Evolutionary conservation across 345 rosid species (phyloP), one percentile per base, ranked within the genome.

Genomic region (Aethionema arabicum): DNA sequence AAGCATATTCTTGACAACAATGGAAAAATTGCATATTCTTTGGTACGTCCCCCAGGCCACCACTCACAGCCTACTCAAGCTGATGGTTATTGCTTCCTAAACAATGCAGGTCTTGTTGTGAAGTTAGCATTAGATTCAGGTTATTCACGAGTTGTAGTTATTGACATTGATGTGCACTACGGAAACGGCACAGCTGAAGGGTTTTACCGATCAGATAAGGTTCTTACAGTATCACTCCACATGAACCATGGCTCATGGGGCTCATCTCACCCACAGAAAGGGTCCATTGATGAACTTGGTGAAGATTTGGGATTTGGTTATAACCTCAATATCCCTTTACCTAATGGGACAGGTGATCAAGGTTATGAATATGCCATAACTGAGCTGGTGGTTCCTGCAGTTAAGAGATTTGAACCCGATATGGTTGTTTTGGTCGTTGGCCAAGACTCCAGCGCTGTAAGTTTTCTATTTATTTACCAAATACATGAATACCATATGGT

Each of bases 201-300:
- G 50, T 88, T 88, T 70, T 88, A 82, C 33, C 11, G 38, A 33
- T 78, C 89, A 3, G 69, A 79, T 61, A 69, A 73, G 69, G 93
- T 82, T 63, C 93, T 92, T 27, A 85, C 96, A 3, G 53, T 85
- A 54, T 92, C 96, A 1, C 90, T 92, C 11, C 98, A 92, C 63
- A 92, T 92, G 98, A 85, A 88, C 68, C 96, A 92, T 44, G 93
- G 98, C 21, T 83, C 96, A 0, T 92, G 98, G 95, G 95, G 98
- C n/a, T 86, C 87, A 27, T 86, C 98, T 66, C 96, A 92, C 61
- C 95, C 89, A 0, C 96, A 89, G 54, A 77, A 59, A 13, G 98
- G 98, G 46, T 58, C 83, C 2, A 42, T 82, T 13, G 82, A 85
- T 78, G 96, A 92, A 74, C 75, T 86, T 27, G 96, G 98, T 61